Evolutionary conservation across 75 land plant genomes (phyloP).

Genomic region (Pinus tabuliformis): DNA sequence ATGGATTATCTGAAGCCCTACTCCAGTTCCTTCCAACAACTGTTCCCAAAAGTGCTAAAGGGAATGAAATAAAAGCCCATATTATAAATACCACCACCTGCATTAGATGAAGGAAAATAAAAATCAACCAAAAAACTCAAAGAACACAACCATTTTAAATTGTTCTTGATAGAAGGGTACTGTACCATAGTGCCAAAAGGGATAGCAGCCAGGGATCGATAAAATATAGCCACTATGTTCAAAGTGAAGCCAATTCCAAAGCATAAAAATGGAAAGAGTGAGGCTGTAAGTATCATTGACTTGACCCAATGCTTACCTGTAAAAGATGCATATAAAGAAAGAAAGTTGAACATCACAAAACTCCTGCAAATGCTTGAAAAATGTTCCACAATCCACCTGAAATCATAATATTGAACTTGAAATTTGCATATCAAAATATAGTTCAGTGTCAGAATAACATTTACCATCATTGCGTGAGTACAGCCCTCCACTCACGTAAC

Average conservation of each 20-base stretch:
- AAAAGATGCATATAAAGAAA: not conserved
- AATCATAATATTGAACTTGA: not conserved
- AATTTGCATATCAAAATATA: not conserved
- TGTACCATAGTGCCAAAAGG: conserved; percentile 39
- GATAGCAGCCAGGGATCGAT: conserved; percentile 32
- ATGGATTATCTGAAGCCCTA: conserved; percentile 32
- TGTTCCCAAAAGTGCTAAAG: conserved; percentile 30
- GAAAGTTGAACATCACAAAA: not conserved
- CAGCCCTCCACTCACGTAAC: conserved; percentile 34
- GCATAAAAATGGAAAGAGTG: conserved; percentile 32
- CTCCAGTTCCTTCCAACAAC: conserved; percentile 34
- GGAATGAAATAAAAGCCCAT: conserved; percentile 37
- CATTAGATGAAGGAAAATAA: not conserved
- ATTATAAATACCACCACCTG: conserved; percentile 36
- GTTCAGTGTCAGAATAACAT: not conserved
- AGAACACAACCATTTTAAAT: not conserved
- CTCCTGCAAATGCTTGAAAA: not conserved
- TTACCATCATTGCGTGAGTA: conserved; percentile 40
- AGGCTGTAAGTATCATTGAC: conserved; percentile 33
- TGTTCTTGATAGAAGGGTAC: not conserved
- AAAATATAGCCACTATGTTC: conserved; percentile 30
- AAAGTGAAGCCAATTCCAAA: conserved; percentile 32
- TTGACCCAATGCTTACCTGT: conserved; percentile 39
- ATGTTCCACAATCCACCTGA: not conserved
- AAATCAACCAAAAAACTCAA: not conserved